Evolutionary conservation across 257 asterid species (phyloP).

Genomic region (Gentiana macrophylla): DNA sequence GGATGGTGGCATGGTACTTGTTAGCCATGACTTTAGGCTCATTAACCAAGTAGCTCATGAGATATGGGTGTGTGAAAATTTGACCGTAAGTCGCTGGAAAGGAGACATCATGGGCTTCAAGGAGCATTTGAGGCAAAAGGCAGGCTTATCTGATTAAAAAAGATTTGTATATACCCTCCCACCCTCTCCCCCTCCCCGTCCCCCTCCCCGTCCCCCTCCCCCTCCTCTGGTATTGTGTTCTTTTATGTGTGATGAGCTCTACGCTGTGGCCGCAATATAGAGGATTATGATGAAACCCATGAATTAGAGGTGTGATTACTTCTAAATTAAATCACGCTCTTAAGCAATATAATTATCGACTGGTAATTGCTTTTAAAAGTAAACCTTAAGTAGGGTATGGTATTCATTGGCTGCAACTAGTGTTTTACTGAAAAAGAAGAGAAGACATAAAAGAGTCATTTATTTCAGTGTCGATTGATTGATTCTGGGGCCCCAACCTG

Average conservation of each 20-base stretch:
- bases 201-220: no score
- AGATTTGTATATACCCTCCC: not conserved
- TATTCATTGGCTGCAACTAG: no score
- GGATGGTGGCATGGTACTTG: slow-evolving; percentile 98
- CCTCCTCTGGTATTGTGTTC: not conserved
- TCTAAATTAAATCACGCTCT: not conserved
- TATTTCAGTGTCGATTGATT: no score
- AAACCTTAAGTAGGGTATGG: no score
- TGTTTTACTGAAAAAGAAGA: no score
- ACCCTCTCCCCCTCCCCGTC: no score
- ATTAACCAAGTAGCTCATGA: slow-evolving; percentile 96
- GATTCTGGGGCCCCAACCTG: no score
- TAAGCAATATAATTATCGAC: no score
- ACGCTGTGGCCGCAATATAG: not conserved
- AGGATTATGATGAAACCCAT: not conserved
- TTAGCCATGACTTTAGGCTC: slow-evolving; percentile 95
- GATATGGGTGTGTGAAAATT: slow-evolving; percentile 96
- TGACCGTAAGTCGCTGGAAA: slow-evolving; percentile 73
- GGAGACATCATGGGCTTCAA: slow-evolving; percentile 95
- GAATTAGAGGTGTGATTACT: not conserved
- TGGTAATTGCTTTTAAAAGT: no score
- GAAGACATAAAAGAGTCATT: no score
- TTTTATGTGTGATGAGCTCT: not conserved
- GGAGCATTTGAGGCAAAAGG: slow-evolving; percentile 60
- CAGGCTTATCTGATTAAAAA: slow-evolving; percentile 45